phyloP scores from a whole-genome alignment of 2,329 filamentous ascomycete species.

The Talaromyces sp. region DNA sequence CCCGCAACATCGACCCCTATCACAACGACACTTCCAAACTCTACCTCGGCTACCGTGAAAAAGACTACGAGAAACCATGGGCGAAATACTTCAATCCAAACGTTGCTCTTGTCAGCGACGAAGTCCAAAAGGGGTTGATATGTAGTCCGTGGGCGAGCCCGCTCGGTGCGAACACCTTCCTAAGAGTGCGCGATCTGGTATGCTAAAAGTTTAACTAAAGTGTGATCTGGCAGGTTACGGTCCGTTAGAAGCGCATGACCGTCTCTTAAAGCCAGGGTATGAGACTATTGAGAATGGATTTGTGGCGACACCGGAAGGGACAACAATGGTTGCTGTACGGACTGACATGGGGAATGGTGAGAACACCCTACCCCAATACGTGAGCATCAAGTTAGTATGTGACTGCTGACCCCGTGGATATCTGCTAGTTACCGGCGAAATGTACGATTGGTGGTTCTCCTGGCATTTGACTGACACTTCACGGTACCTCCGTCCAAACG shows the following conservation, averaged over 20 bases:
- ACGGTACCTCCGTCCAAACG: background rate
- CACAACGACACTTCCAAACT: background rate
- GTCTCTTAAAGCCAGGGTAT: background rate
- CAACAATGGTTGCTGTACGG: background rate
- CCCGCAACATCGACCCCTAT: background rate
- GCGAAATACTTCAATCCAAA: background rate
- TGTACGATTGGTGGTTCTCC: background rate
- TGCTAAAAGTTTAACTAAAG: background rate
- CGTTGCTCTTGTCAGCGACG: background rate
- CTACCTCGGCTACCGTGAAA: background rate
- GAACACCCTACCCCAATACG: background rate
- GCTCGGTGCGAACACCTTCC: background rate
- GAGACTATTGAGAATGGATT: background rate
- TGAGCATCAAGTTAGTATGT: too few species aligned
- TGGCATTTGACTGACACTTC: background rate
- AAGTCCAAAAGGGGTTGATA: background rate
- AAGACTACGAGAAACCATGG: background rate
- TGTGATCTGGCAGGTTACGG: background rate
- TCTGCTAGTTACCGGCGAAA: background rate
- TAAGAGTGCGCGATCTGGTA: too few species aligned
- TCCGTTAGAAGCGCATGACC: background rate
- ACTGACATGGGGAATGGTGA: background rate
- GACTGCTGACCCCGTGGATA: too few species aligned
- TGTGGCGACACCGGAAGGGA: background rate
- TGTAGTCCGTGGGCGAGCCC: background rate